Conservation (phyloP, 2,329 filamentous ascomycete species). For the Apiospora koreana region DNA sequence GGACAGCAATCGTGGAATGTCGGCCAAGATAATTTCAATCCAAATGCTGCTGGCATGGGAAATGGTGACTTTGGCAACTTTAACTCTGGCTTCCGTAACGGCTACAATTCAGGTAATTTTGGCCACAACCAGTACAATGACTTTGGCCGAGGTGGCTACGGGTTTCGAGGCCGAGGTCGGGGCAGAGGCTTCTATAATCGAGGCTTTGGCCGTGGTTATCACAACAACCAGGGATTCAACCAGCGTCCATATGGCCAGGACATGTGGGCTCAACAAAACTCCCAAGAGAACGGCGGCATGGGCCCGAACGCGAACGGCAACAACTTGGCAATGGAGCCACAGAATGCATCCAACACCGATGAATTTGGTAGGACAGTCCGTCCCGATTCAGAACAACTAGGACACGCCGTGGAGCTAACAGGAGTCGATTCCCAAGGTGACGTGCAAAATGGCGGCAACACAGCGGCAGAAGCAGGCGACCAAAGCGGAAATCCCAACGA, state of each 20-base stretch:
- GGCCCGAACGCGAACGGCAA: conserved; percentile 22
- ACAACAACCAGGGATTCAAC: conserved; percentile 46
- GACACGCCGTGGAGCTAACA: conserved; percentile 25
- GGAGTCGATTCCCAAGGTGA: conserved; percentile 22
- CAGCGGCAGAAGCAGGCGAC: conserved; percentile 12
- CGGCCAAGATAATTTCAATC: conserved; percentile 87
- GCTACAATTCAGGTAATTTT: conserved; percentile 82
- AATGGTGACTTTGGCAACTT: conserved; percentile 78
- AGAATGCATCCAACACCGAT: conserved; percentile 36
- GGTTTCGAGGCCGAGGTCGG: conserved; percentile 67
- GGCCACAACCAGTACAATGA: conserved; percentile 77
- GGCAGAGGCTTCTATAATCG: conserved; percentile 52
- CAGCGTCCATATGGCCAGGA: conserved; percentile 23
- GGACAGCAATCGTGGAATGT: conserved; percentile 81
- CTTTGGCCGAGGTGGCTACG: conserved; percentile 70
- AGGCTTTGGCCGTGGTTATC: conserved; percentile 56
- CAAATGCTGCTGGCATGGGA: conserved; percentile 80
- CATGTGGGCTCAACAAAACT: conserved; percentile 27
- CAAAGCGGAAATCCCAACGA: conserved; percentile 5
- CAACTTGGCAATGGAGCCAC: conserved; percentile 16
- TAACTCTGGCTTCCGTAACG: conserved; percentile 77
- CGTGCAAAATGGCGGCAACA: conserved; percentile 24
- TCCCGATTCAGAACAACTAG: conserved; percentile 25
- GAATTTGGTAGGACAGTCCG: conserved; percentile 41
- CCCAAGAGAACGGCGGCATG: conserved; percentile 23